Base-by-base conservation (phyloP, 73 alveolate species). In the Effrenium voratum region DNA sequence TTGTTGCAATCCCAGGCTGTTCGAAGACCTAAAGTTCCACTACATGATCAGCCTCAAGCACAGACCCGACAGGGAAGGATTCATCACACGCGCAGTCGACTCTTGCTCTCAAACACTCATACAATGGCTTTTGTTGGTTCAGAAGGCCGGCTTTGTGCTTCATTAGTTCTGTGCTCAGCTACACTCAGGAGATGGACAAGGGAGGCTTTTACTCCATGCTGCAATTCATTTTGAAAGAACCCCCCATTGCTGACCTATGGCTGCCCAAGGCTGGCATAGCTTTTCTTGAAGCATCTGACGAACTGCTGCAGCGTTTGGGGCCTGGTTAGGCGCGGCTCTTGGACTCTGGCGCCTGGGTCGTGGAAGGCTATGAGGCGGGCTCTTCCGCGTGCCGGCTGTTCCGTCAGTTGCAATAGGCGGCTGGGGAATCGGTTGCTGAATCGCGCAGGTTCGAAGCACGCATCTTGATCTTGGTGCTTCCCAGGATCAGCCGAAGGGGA, bases 321-420 rank as follows among this genome's bases (percentile, higher is more conserved):
- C 77, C 77, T 26, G 12, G 77, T 40, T 59, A 84, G 94, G 94
- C 94, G 32, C 44, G 40, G 60, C 57, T 85, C n/a, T 45, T 85
- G 94, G 81, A 85, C 60, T 85, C 94, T 4, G 94, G 94, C 45
- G 94, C 94, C 38, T 85, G 94, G 94, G 38, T 40, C 52, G 94
- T 85, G 73, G 66, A 85, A 63, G 94, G 94, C 63, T 85, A 85
- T 82, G 36, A 82, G 93, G 93, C n/a, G n/a, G n/a, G n/a, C n/a
- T n/a, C n/a, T n/a, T n/a, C n/a, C n/a, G n/a, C n/a, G n/a, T n/a
- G n/a, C n/a, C n/a, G n/a, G n/a, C n/a, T n/a, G n/a, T n/a, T n/a
- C n/a, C n/a, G n/a, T n/a, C n/a, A n/a, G n/a, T n/a, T n/a, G n/a
- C n/a, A n/a, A n/a, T n/a, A n/a, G n/a, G n/a, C n/a, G n/a, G n/a